Evolutionary conservation across 2,329 filamentous ascomycete genomes (phyloP).

Genomic region (Mycosphaerella sp.): DNA sequence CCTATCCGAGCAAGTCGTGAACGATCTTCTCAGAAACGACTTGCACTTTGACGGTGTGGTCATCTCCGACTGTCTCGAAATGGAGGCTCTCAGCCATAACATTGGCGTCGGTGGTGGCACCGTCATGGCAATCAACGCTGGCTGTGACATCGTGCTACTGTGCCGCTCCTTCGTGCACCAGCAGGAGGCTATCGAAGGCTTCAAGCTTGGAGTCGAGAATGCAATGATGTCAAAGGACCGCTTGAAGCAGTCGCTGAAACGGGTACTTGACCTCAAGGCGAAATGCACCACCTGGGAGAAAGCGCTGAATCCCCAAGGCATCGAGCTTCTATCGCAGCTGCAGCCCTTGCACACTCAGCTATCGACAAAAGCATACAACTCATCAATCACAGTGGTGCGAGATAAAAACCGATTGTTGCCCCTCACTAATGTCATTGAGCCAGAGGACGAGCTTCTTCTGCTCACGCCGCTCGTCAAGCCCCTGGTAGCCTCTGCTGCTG

Average conservation of each 20-base stretch:
- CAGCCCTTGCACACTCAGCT: slow-evolving; percentile 76
- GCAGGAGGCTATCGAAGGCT: slow-evolving; percentile 80
- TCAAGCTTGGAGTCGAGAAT: slow-evolving; percentile 85
- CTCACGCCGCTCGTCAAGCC: slow-evolving; percentile 87
- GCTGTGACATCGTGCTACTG: slow-evolving; percentile 83
- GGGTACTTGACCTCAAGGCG: slow-evolving; percentile 74
- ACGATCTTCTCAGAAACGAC: slow-evolving; percentile 80
- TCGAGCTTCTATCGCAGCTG: slow-evolving; percentile 68
- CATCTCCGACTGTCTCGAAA: slow-evolving; percentile 91
- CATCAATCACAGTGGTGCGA: slow-evolving; percentile 84
- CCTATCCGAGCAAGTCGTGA: slow-evolving; percentile 85
- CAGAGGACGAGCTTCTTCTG: slow-evolving; percentile 81
- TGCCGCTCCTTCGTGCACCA: slow-evolving; percentile 85
- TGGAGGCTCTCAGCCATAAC: slow-evolving; percentile 92
- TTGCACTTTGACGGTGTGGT: slow-evolving; percentile 87
- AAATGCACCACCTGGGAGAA: slow-evolving; percentile 86
- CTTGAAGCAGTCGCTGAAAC: slow-evolving; percentile 70
- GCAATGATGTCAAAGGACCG: slow-evolving; percentile 76
- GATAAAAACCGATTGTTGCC: slow-evolving; percentile 83
- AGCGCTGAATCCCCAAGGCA: slow-evolving; percentile 78
- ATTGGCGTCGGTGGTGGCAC: slow-evolving; percentile 96
- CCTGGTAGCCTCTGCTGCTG: slow-evolving; percentile 79
- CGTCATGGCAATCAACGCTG: slow-evolving; percentile 94
- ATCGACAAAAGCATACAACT: slow-evolving; percentile 81
- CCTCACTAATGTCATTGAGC: slow-evolving; percentile 70